Evolutionary conservation across 2,329 filamentous ascomycete genomes (phyloP).

Genomic region (Pestalotiopsis sp.): DNA sequence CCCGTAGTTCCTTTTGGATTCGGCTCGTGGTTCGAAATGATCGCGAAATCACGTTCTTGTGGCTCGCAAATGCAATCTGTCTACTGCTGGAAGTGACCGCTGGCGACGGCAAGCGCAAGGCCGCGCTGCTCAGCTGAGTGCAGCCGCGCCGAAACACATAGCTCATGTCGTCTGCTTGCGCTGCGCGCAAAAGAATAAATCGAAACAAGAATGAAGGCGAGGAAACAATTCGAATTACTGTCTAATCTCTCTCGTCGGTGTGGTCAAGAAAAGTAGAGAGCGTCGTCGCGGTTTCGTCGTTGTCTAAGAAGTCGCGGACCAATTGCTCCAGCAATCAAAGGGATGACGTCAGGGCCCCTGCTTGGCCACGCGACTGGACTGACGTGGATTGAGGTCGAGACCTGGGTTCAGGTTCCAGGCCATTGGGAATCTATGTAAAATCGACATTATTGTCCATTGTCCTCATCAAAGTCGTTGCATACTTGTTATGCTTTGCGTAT

Average conservation of each 20-base stretch:
- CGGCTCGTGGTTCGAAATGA: slow-evolving; percentile 17
- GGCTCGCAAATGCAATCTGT: background rate
- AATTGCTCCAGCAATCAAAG: background rate
- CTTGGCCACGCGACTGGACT: background rate
- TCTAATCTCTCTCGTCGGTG: background rate
- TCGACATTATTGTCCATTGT: background rate
- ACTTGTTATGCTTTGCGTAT: background rate
- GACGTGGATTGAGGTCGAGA: background rate
- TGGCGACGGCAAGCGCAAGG: background rate
- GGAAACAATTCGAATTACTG: background rate
- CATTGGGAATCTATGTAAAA: background rate
- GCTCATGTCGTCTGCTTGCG: slow-evolving; percentile 26
- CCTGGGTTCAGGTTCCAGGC: background rate
- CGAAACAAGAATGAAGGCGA: background rate
- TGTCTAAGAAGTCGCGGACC: background rate
- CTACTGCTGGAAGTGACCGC: background rate
- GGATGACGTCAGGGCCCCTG: background rate
- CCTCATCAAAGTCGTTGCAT: background rate
- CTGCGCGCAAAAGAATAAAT: background rate
- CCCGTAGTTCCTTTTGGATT: slow-evolving; percentile 14
- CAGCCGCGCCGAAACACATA: slow-evolving; percentile 28
- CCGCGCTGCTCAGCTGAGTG: slow-evolving; percentile 10
- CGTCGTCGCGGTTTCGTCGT: background rate
- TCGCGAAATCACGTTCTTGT: slow-evolving; percentile 9
- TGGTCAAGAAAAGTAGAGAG: background rate